phyloP scores from a whole-genome alignment of 1,139 yeast species.

The Yamadazyma jaroonii region DNA sequence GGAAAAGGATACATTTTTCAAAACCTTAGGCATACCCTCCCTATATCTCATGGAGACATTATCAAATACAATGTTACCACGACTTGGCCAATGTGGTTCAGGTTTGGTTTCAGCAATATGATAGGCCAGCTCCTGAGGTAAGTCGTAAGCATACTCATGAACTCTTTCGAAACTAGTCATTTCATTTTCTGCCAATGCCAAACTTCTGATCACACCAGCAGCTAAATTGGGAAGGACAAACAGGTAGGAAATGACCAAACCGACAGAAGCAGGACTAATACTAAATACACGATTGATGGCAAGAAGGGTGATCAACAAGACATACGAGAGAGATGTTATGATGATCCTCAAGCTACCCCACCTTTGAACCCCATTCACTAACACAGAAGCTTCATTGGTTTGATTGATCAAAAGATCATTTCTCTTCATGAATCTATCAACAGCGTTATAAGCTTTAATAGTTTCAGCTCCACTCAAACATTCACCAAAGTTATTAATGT shows the following conservation, averaged over 20 bases:
- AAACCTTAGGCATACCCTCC: conserved; percentile 70
- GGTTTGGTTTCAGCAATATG: conserved; percentile 56
- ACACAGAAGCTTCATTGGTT: conserved; percentile 70
- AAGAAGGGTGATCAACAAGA: conserved; percentile 53
- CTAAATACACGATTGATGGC: conserved; percentile 66
- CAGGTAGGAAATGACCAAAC: conserved; percentile 65
- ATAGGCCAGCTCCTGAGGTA: conserved; percentile 43
- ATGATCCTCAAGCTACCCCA: conserved; percentile 76
- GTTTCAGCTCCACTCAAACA: conserved; percentile 68
- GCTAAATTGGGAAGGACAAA: conserved; percentile 50
- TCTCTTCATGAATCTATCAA: conserved; percentile 47
- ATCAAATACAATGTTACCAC: conserved; percentile 54
- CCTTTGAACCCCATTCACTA: conserved; percentile 70
- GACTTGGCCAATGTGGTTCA: conserved; percentile 41
- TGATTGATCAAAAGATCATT: conserved; percentile 52
- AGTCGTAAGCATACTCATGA: conserved; percentile 57
- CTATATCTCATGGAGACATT: conserved; percentile 68
- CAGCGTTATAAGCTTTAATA: conserved; percentile 58
- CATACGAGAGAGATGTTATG: conserved; percentile 45
- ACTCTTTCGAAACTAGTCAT: conserved; percentile 85
- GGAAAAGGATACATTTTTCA: conserved; percentile 50
- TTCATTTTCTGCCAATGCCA: conserved; percentile 76
- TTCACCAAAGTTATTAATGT: conserved; percentile 68
- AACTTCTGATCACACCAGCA: conserved; percentile 49
- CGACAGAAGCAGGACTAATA: conserved; percentile 65